Evolutionary conservation across 371 early-diverging fungal genomes (phyloP), one percentile per base, ranked within the genome.

Genomic region (Mortierella sp.): DNA sequence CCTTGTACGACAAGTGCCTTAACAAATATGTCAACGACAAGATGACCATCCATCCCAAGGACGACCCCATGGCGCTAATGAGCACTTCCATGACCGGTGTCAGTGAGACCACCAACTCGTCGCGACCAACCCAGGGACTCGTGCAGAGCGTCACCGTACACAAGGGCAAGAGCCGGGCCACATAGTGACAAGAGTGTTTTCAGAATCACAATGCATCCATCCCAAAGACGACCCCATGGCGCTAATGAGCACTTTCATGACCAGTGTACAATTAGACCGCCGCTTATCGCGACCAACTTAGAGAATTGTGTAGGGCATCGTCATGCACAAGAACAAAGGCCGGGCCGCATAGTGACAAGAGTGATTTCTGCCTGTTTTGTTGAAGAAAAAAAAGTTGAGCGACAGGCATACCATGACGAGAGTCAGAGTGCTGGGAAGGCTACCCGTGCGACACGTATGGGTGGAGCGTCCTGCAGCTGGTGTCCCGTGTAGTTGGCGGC

Each of bases 161-260:
- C 55, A 34, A 69, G 68, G 53, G 22, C 68, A 68, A 52, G 53
- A 68, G 68, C 48, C 68, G 22, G 52, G 68, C 29, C 53, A 39
- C 53, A 68, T 68, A 68, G 22, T 68, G 70, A 69, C 70, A 69
- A 70, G 58, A 69, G 69, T 53, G 69, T 53, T 69, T 69, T 69
- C 69, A 44, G n/a, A n/a, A n/a, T n/a, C n/a, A n/a, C n/a, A n/a
- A n/a, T n/a, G n/a, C 67, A 48, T 67, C 67, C 67, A 67, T 67
- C 67, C 67, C 22, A 50, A 44, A 67, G 67, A 48, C 67, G 4
- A 47, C 67, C 67, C 67, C 67, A 67, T 67, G 67, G 48, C 67
- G 67, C 67, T 67, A 67, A 67, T 47, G 67, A 67, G 67, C 67
- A 67, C 47, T 50, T 47, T 48, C 67, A 67, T 67, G 67, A 67